These are phyloP conservation scores for Kewa caespitosa DNA, from an alignment of 179 eudicot species.

Conservation along the genomic window DNA sequence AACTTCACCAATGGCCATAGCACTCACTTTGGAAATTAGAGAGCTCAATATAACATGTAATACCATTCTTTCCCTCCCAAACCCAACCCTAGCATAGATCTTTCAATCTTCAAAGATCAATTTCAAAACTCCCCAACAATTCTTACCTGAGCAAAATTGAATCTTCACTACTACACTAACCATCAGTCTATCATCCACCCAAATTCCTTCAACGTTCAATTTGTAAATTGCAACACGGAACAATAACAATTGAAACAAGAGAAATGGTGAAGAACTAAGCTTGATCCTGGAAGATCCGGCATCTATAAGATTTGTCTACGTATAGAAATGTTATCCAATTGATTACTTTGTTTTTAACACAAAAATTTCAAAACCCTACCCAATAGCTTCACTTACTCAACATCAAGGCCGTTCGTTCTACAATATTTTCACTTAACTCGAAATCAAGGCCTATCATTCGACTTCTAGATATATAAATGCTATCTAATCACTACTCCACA, in stretches of 20 bases:
- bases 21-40: neutral
- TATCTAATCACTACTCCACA: neutral
- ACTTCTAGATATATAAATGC: neutral
- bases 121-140: neutral
- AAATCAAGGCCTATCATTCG: too few relatives aligned
- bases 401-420: too few relatives aligned
- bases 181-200: neutral
- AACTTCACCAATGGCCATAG: neutral
- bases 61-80: neutral
- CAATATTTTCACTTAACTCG: too few relatives aligned
- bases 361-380: too few relatives aligned
- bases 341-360: too few relatives aligned
- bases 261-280: neutral
- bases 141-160: neutral
- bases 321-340: too few relatives aligned
- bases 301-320: neutral
- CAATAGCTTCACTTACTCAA: too few relatives aligned
- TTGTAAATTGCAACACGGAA: neutral
- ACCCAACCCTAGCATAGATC: neutral
- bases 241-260: neutral
- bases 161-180: neutral
- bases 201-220: neutral
- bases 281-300: neutral
- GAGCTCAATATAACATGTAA: neutral
- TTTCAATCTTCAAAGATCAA: neutral